Base-by-base conservation (phyloP, 768 basidiomycete species). In the Mycena venus region DNA sequence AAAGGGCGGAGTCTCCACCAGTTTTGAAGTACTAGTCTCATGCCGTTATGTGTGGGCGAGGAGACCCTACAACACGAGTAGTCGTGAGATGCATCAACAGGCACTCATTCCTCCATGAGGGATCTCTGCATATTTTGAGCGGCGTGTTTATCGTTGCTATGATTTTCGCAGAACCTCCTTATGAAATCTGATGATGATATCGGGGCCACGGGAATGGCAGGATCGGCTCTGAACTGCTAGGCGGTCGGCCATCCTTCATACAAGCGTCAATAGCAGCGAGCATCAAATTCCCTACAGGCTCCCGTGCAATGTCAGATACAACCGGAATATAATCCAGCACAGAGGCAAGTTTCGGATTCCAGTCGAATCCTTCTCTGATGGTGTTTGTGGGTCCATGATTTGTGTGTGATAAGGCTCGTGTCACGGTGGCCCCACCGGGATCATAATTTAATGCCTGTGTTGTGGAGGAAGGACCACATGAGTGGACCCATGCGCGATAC, bases 81-180 rank as follows among this genome's bases (percentile, higher is more conserved):
- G 23, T 25, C 23, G 58, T 34, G 32, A 60, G 42, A 59, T 69
- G 21, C 25, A 69, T 69, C 58, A 47, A 36, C 38, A 19, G 15
- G 25, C 3, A 17, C 21, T 12, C 15, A n/a, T 32, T 62, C 59
- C 68, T 70, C 68, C 68, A 60, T 62, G 62, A 40, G 60, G 68
- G 32, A 70, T 1, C 44, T 32, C 15, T 21, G 60, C 17, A 14
- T 38, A 38, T 29, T 70, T 70, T 53, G 47, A 53, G 68, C 47
- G 17, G 34, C 17, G 32, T 7, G 47, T 53, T 70, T 70, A 49
- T 61, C 32, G 67, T 19, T 17, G 23, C n/a, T 15, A 55, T 42
- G 53, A 19, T 51, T 49, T 29, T 34, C 47, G 55, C 42, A 34
- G 36, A 44, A 58, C 11, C 31, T 36, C n/a, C 27, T 11, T 15